A percentile compares a stretch with the other conserved stretches of the same genome.
phyloP scores from a whole-genome alignment of 805 yeast genomes.

The Teunomyces lycoperdinae region DNA sequence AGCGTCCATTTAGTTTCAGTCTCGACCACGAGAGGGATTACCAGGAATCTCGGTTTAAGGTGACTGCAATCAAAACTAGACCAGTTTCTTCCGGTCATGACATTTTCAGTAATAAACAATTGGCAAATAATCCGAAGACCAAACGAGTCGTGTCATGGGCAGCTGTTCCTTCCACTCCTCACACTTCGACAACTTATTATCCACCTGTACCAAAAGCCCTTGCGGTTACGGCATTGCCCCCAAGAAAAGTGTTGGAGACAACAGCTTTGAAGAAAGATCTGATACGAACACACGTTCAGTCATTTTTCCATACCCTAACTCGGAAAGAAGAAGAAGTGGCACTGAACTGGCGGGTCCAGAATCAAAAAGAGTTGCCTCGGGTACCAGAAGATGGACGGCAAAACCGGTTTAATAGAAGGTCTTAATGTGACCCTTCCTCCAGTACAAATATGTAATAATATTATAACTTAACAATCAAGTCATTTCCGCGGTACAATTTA shows the following conservation, averaged over 20 bases:
- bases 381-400: not conserved
- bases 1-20: conserved; percentile 26
- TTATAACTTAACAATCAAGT: conserved; percentile 35
- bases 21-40: conserved; percentile 26
- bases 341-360: not conserved
- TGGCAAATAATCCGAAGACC: not conserved
- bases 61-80: not conserved
- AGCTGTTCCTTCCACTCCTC: not conserved
- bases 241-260: not conserved
- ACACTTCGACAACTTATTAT: not conserved
- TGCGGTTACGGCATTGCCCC: not conserved
- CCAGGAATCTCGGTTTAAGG: conserved; percentile 8
- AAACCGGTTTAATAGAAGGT: conserved; percentile 2
- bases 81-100: not conserved
- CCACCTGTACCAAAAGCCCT: not conserved
- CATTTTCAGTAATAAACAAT: not conserved
- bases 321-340: conserved; percentile 2
- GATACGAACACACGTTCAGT: not conserved
- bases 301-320: not conserved
- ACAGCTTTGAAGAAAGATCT: not conserved
- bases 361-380: not conserved
- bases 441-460: not conserved
- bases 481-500: conserved; percentile 28
- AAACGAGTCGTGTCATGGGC: not conserved
- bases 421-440: not conserved